Conservation (phyloP, 805 yeast genomes). For the Saturnispora mendoncae region DNA sequence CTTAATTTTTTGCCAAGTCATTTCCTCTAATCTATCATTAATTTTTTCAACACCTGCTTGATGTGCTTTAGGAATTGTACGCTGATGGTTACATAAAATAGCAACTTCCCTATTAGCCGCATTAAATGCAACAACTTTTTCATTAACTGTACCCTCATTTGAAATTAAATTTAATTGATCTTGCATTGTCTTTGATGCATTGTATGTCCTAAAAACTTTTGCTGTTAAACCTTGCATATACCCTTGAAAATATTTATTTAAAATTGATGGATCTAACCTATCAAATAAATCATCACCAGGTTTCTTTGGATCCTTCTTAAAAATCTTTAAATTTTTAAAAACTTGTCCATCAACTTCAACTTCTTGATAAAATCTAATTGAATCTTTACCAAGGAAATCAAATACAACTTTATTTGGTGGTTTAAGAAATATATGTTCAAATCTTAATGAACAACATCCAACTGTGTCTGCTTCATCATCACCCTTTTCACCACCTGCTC, state of each 20-base stretch:
- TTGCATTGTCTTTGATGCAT: constrained; percentile 95
- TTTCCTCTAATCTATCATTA: constrained; percentile 65
- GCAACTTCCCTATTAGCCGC: constrained; percentile 97
- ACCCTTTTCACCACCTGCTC: constrained; percentile 97
- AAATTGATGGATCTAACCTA: constrained; percentile 70
- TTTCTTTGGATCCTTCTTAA: constrained; percentile 80
- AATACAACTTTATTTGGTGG: constrained; percentile 83
- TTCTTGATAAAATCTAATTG: constrained; percentile 84
- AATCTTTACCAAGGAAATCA: constrained; percentile 93
- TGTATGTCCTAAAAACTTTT: constrained; percentile 93
- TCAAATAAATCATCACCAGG: constrained; percentile 93
- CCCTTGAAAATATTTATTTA: constrained; percentile 79
- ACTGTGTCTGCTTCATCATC: constrained; percentile 98
- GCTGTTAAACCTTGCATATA: constrained; percentile 94
- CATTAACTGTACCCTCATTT: constrained; percentile 82
- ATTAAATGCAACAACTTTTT: constrained; percentile 78
- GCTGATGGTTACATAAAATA: constrained; percentile 92
- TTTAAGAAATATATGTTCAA: constrained; percentile 75
- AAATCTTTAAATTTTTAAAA: constrained; percentile 77
- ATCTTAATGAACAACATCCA: constrained; percentile 91
- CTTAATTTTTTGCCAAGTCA: constrained; percentile 77
- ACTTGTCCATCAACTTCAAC: constrained; percentile 90
- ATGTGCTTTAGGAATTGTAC: constrained; percentile 81
- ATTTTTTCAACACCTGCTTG: constrained; percentile 74
- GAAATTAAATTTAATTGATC: constrained; percentile 79